Conservation (phyloP, 495 filamentous ascomycete genomes). For the Hyaloscypha bicolor region DNA sequence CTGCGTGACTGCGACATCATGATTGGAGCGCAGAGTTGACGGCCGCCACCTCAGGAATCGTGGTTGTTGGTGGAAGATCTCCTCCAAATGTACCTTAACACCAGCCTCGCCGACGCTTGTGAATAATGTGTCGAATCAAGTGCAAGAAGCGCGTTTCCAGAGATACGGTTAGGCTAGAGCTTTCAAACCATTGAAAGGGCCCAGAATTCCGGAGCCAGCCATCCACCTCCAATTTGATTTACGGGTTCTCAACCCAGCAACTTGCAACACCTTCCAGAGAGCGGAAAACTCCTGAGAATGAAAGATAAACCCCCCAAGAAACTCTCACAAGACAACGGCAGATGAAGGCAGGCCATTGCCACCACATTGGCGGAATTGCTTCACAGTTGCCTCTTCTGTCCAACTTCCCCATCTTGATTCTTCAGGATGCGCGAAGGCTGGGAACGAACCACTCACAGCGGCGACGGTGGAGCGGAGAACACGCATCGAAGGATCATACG, state of each 20-base stretch:
- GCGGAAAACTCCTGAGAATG: neutral
- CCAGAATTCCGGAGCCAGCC: neutral
- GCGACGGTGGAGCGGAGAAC: neutral
- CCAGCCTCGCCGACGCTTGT: too few species aligned
- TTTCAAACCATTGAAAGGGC: neutral
- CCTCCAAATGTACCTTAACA: neutral
- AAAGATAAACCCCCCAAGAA: too few species aligned
- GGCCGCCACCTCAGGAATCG: neutral
- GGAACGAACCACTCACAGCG: neutral
- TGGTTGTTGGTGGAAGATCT: neutral
- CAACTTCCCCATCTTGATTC: neutral
- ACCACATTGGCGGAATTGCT: neutral
- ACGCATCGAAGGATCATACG: neutral
- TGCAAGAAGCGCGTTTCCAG: neutral
- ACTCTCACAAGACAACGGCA: neutral
- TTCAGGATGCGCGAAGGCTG: neutral
- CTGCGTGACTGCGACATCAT: neutral
- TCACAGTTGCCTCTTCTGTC: neutral
- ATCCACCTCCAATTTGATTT: neutral
- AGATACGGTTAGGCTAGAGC: slow-evolving; percentile 7
- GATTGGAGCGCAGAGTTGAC: neutral
- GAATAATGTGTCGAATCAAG: neutral
- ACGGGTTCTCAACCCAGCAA: neutral
- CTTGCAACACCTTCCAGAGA: neutral
- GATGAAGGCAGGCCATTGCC: neutral